phyloP scores from a whole-genome alignment of 2,329 filamentous ascomycete genomes.

The Juglanconis oblonga region DNA sequence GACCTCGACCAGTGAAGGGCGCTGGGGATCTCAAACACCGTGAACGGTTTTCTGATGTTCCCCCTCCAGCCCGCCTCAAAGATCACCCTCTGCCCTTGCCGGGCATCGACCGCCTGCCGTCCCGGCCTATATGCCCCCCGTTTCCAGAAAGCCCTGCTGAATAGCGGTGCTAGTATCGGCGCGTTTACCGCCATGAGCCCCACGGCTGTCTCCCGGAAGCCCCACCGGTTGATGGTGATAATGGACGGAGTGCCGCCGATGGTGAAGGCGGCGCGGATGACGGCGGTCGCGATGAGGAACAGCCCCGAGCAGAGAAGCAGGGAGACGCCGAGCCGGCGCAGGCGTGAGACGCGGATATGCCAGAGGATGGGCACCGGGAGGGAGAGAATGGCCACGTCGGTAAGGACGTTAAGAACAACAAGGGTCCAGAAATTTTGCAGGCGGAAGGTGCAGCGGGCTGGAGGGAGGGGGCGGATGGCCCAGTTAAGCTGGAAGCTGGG shows the following conservation, averaged over 20 bases:
- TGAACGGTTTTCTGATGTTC: too few species aligned
- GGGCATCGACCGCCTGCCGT: background rate
- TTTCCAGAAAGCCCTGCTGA: slow-evolving; percentile 19
- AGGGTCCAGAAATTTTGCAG: slow-evolving; percentile 15
- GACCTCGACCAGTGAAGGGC: background rate
- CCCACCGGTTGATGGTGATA: slow-evolving; percentile 26
- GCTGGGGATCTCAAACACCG: background rate
- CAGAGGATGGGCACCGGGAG: slow-evolving; percentile 26
- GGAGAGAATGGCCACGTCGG: slow-evolving; percentile 25
- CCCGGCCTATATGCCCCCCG: slow-evolving; percentile 16
- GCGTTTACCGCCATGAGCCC: slow-evolving; percentile 21
- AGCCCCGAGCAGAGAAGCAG: slow-evolving; percentile 25
- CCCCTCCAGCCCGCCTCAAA: too few species aligned
- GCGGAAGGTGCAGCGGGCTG: slow-evolving; percentile 8
- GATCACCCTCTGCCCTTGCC: too few species aligned
- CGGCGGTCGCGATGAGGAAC: slow-evolving; percentile 26
- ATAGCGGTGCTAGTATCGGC: slow-evolving; percentile 19
- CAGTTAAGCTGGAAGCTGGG: slow-evolving; percentile 21
- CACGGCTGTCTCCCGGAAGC: slow-evolving; percentile 24
- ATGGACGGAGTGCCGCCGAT: slow-evolving; percentile 22
- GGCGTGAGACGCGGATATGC: slow-evolving; percentile 21
- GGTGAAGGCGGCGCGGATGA: slow-evolving; percentile 23
- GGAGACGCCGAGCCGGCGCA: slow-evolving; percentile 16
- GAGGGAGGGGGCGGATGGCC: slow-evolving; percentile 23
- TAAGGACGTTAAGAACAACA: slow-evolving; percentile 23